phyloP scores from a whole-genome alignment of 1,139 yeast genomes.

The Lodderomyces elongisporus region DNA sequence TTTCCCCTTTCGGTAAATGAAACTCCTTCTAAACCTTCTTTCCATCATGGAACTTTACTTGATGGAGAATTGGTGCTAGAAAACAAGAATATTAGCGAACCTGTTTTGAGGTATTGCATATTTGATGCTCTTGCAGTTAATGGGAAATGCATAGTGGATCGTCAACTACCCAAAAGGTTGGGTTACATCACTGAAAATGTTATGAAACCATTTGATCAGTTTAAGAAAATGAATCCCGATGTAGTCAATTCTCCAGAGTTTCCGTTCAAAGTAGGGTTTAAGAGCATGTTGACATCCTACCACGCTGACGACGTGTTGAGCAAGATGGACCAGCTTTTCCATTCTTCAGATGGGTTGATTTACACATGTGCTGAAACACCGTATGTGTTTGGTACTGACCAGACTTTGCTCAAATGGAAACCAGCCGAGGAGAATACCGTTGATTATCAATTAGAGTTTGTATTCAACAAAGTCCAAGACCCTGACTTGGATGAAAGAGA shows the following conservation, averaged over 20 bases:
- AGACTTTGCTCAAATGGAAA: constrained; percentile 84
- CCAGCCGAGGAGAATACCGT: constrained; percentile 93
- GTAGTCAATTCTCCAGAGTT: constrained; percentile 61
- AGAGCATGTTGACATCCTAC: constrained; percentile 81
- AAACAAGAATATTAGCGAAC: constrained; percentile 42
- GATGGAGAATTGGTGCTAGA: constrained; percentile 87
- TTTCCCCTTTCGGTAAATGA: constrained; percentile 58
- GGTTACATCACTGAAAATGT: constrained; percentile 85
- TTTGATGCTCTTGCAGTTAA: constrained; percentile 89
- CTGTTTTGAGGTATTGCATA: constrained; percentile 65
- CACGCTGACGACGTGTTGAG: constrained; percentile 74
- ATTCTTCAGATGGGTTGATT: constrained; percentile 90
- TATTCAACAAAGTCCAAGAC: constrained; percentile 64
- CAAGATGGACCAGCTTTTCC: constrained; percentile 69
- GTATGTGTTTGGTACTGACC: constrained; percentile 84
- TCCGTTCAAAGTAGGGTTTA: constrained; percentile 82
- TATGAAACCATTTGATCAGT: constrained; percentile 72
- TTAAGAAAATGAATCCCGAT: constrained; percentile 66
- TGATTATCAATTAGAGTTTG: constrained; percentile 73
- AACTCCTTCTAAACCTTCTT: constrained; percentile 48
- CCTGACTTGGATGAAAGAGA: constrained; percentile 65
- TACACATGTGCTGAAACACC: constrained; percentile 90
- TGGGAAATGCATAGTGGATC: constrained; percentile 61
- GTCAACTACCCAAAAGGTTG: constrained; percentile 72
- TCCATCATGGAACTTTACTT: constrained; percentile 80